Base-by-base conservation (phyloP, 192 early-diverging fungal genomes). In the Cladochytrium replicatum region DNA sequence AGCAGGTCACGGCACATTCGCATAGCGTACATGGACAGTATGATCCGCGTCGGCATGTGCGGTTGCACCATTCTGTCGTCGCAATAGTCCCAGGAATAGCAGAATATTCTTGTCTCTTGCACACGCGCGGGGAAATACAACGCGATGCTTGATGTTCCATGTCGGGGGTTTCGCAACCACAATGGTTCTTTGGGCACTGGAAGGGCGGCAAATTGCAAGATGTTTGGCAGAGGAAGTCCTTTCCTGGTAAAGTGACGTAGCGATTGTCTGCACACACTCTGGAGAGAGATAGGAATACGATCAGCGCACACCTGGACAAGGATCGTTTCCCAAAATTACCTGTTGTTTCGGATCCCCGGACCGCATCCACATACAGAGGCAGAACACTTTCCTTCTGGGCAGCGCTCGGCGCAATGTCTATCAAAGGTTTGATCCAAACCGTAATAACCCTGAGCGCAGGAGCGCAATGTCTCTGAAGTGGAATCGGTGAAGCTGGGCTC, bases 11-110 rank as follows among this genome's bases (percentile, higher is more conserved):
- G 13, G 17, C 34, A 37, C 34, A 37, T 37, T 37, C 34, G 17
- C 34, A 37, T 13, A 37, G 34, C 34, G 34, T 37, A 37, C 34
- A 37, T 13, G 34, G 34, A 37, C 34, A 37, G 34, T 37, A 37
- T 37, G 13, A 13, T 13, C 34, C 34, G 13, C 17, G 13, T 17
- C 17, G 13, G 34, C 34, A 37, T 17, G 34, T 13, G 13, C 17
- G 13, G 13, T 37, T 37, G 34, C 34, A 37, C 34, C 34, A 37
- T 37, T 37, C 34, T 13, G 13, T 17, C 34, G 34, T 37, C 13
- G 34, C 34, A 37, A 37, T 37, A 37, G 34, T 37, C 17, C 34
- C 34, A 37, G 34, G 34, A 37, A 37, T 17, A 13, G 34, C 34
- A 17, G 34, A 13, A 37, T 13, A 37, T 17, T 37, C 34, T 13